Percentiles rank a stretch among this genome's conserved stretches.
Conservation (phyloP, 169 alveolate species). For the Plasmodium chabaudi region DNA sequence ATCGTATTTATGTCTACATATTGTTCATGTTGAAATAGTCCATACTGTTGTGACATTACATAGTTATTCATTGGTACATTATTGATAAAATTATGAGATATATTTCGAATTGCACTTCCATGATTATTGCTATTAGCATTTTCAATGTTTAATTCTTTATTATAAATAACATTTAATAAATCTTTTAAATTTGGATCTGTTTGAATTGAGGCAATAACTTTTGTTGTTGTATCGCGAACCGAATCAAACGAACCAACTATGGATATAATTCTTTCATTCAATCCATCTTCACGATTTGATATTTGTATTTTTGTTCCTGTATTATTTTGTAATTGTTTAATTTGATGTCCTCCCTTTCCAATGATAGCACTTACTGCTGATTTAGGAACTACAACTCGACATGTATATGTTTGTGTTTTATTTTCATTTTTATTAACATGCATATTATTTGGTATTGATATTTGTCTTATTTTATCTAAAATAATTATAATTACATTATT, state of each 20-base stretch:
- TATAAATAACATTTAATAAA: constrained; percentile 57
- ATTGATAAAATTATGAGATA: constrained; percentile 45
- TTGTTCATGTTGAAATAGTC: constrained; percentile 56
- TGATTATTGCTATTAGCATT: not conserved
- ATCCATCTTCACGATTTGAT: constrained; percentile 69
- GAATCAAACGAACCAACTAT: constrained; percentile 71
- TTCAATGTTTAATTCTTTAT: constrained; percentile 19
- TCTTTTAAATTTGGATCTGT: constrained; percentile 75
- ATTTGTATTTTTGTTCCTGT: constrained; percentile 66
- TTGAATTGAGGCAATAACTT: constrained; percentile 43
- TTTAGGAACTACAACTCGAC: constrained; percentile 73
- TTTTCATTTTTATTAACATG: constrained; percentile 24
- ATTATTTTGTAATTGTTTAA: constrained; percentile 57
- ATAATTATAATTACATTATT: constrained; percentile 59
- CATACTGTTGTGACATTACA: constrained; percentile 64
- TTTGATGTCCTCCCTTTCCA: constrained; percentile 76
- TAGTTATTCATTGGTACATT: constrained; percentile 55
- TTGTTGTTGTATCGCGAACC: constrained; percentile 49
- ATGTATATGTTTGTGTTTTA: constrained; percentile 53
- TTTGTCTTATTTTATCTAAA: constrained; percentile 61
- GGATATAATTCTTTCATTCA: constrained; percentile 55
- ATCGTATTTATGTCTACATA: constrained; percentile 60
- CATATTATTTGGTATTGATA: constrained; percentile 3
- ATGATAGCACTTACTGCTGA: constrained; percentile 77
- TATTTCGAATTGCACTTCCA: not conserved